Percentiles rank a stretch among this genome's conserved stretches.
These are phyloP conservation scores for Malus hybrid DNA, from an alignment of 331 rosid species.

Conservation along the genomic window DNA sequence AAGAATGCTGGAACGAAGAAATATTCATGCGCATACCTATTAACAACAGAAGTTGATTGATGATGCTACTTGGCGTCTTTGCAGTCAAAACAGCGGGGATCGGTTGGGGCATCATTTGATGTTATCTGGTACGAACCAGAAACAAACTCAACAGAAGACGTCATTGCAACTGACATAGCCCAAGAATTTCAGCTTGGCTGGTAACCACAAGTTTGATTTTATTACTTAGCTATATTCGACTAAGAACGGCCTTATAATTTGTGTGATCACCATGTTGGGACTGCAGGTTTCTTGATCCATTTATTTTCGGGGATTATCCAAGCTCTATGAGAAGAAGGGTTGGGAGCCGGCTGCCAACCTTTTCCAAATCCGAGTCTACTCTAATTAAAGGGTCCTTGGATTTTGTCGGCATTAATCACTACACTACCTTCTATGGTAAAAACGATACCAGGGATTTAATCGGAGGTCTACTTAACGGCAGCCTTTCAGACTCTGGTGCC, in stretches of 20 bases:
- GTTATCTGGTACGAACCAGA: slow-evolving; percentile 80
- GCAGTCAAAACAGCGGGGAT: slow-evolving; percentile 61
- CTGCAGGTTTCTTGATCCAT: slow-evolving; percentile 83
- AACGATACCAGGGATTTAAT: slow-evolving; percentile 15
- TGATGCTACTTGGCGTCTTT: background rate
- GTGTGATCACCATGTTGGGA: background rate
- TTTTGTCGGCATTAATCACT: slow-evolving; percentile 92
- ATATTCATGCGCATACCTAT: background rate
- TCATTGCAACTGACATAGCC: slow-evolving; percentile 77
- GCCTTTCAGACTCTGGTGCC: slow-evolving; percentile 63
- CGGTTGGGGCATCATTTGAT: slow-evolving; percentile 71
- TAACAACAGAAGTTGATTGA: background rate
- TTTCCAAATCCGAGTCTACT: slow-evolving; percentile 44
- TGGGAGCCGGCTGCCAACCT: slow-evolving; percentile 61
- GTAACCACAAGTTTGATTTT: slow-evolving; percentile 23
- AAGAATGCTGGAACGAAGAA: background rate
- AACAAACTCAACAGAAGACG: slow-evolving; percentile 53
- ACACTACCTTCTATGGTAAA: slow-evolving; percentile 70
- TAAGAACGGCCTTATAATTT: background rate
- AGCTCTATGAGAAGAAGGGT: slow-evolving; percentile 73
- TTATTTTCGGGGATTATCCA: slow-evolving; percentile 83
- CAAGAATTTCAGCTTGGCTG: slow-evolving; percentile 97
- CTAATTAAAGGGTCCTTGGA: slow-evolving; percentile 74
- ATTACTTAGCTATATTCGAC: background rate
- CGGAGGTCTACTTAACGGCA: slow-evolving; percentile 34